Conservation (phyloP, 2,329 filamentous ascomycete genomes). For the Trichoderma sp. region DNA sequence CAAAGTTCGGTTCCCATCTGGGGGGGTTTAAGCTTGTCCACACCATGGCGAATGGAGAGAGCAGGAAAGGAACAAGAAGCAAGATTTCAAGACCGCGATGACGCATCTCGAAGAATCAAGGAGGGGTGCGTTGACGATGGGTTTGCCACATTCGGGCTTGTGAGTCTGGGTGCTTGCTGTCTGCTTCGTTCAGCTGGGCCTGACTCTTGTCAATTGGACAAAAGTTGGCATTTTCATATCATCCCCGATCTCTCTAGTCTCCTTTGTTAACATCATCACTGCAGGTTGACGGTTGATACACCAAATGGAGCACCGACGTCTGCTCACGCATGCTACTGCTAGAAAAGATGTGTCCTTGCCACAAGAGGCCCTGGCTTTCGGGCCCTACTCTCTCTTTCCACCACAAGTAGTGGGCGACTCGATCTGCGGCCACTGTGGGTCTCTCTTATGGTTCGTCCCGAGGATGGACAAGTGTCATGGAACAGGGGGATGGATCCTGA, state of each 20-base stretch:
- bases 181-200: background rate
- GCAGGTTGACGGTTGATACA: slow-evolving; percentile 20
- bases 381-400: slow-evolving; percentile 4
- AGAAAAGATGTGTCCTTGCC: slow-evolving; percentile 30
- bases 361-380: slow-evolving; percentile 26
- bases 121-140: background rate
- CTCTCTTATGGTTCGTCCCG: slow-evolving; percentile 38
- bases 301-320: slow-evolving; percentile 22
- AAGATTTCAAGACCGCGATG: background rate
- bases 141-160: background rate
- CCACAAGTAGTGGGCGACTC: slow-evolving; percentile 32
- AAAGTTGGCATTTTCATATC: slow-evolving; percentile 6
- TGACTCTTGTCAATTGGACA: slow-evolving; percentile 23
- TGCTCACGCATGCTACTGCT: slow-evolving; percentile 29
- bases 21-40: background rate
- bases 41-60: background rate
- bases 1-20: background rate
- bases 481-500: slow-evolving; percentile 31
- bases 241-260: slow-evolving; percentile 6
- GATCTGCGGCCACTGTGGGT: slow-evolving; percentile 43
- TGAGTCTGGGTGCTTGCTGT: background rate
- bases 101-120: background rate
- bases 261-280: slow-evolving; percentile 12
- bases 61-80: background rate
- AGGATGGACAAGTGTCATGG: slow-evolving; percentile 39